These are phyloP conservation scores for Solanum tacnaense DNA, from an alignment of 257 asterid species.

Conservation along the genomic window DNA sequence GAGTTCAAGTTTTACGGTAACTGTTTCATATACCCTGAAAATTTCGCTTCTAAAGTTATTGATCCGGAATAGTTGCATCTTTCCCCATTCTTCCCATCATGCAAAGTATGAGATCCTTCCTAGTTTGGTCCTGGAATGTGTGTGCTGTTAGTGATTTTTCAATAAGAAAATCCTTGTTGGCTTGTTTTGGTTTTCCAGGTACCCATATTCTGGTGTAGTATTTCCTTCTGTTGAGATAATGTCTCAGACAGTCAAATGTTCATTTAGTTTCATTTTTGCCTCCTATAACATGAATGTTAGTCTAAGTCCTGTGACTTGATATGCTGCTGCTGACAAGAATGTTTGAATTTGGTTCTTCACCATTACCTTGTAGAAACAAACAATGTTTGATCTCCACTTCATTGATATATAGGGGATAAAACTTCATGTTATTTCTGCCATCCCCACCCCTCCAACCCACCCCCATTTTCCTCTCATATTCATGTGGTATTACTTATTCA, in stretches of 20 bases:
- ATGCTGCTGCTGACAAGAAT: neutral
- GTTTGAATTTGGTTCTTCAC: neutral
- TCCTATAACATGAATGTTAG: neutral
- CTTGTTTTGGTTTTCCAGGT: neutral
- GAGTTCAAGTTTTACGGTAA: constrained; percentile 86
- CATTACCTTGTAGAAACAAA: neutral
- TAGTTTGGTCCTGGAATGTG: neutral
- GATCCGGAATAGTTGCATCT: neutral
- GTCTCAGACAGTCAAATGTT: neutral
- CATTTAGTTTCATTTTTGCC: neutral
- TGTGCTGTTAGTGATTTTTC: neutral
- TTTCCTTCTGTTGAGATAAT: neutral
- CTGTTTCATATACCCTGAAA: neutral
- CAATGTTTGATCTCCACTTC: neutral
- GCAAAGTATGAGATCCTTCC: neutral
- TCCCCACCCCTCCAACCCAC: neutral
- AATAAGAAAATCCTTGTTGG: neutral
- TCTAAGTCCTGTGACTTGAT: neutral
- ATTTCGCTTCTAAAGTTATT: neutral
- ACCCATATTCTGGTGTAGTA: neutral
- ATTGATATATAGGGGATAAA: neutral
- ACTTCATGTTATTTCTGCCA: neutral
- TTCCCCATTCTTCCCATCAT: neutral
- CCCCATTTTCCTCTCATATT: neutral
- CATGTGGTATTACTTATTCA: neutral